Percentiles rank a stretch among this genome's conserved stretches.
phyloP scores from a whole-genome alignment of 805 yeast species.

The Candida suzukii region DNA sequence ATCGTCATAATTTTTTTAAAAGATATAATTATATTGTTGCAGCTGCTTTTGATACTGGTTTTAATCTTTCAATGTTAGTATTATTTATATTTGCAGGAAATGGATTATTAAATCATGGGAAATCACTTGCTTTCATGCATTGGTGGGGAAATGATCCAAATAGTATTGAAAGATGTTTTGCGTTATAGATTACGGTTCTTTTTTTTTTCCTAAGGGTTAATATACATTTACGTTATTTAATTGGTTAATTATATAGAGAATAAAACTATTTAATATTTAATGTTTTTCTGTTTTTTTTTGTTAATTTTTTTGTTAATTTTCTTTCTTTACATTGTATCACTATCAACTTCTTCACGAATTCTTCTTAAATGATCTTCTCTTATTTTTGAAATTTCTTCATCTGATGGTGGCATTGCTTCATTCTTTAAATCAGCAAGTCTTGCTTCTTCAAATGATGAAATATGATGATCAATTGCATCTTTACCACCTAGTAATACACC shows the following conservation, averaged over 20 bases:
- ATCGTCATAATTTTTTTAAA: conserved; percentile 32
- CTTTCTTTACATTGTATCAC: background rate
- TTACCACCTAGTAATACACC: conserved; percentile 81
- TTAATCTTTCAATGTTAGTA: conserved; percentile 33
- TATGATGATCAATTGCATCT: conserved; percentile 67
- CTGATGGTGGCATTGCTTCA: conserved; percentile 80
- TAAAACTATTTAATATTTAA: too few species aligned
- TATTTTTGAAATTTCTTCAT: conserved; percentile 10
- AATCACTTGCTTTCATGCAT: conserved; percentile 20
- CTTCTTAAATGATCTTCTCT: conserved; percentile 6
- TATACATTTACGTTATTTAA: background rate
- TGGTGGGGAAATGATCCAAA: conserved; percentile 45
- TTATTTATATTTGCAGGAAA: conserved; percentile 28
- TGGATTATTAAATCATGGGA: conserved; percentile 7
- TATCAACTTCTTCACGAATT: conserved; percentile 3
- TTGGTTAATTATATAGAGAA: too few species aligned
- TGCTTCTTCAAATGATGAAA: conserved; percentile 78
- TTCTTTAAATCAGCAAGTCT: conserved; percentile 70
- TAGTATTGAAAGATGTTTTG: conserved; percentile 42
- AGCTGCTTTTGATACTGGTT: conserved; percentile 46
- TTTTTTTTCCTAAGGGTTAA: background rate
- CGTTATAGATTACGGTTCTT: conserved; percentile 11
- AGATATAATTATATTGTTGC: conserved; percentile 40
- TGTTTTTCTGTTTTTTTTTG: too few species aligned
- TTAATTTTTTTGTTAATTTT: too few species aligned